Percentiles rank a stretch among this genome's conserved stretches.
Evolutionary conservation across 202 grass and related monocot species (phyloP).

Genomic region (Zizania palustris): DNA sequence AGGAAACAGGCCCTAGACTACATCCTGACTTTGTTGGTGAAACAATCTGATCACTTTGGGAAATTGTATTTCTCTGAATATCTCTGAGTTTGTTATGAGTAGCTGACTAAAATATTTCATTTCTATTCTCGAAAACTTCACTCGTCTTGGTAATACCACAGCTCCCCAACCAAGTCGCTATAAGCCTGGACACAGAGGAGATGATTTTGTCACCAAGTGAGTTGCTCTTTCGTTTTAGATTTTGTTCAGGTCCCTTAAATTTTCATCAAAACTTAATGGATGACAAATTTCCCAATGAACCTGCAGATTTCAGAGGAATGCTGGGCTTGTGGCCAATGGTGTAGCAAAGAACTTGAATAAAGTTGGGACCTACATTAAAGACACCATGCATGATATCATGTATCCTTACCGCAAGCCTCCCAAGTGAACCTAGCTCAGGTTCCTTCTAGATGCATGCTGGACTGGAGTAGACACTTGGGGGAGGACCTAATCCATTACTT

Average conservation of each 20-base stretch:
- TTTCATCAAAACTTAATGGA: background rate
- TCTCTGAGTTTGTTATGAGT: conserved; percentile 15
- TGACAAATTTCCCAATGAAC: conserved; percentile 13
- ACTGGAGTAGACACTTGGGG: conserved; percentile 10
- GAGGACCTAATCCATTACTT: conserved; percentile 1
- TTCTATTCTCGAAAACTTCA: conserved; percentile 24
- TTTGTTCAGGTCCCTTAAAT: conserved; percentile 11
- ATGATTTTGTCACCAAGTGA: conserved; percentile 69
- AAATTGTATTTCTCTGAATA: background rate
- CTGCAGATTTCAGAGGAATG: conserved; percentile 83
- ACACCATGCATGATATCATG: conserved; percentile 74
- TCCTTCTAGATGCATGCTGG: conserved; percentile 15
- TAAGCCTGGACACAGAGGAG: conserved; percentile 58
- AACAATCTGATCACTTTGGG: conserved; percentile 18
- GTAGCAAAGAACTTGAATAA: conserved; percentile 77
- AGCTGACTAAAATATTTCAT: background rate
- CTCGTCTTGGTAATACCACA: conserved; percentile 23
- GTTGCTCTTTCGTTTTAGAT: conserved; percentile 41
- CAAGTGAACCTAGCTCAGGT: conserved; percentile 56
- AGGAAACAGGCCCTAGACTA: background rate
- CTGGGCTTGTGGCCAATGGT: conserved; percentile 78
- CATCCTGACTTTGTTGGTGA: background rate
- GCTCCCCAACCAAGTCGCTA: conserved; percentile 42
- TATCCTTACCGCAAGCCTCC: conserved; percentile 77
- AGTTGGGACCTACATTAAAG: conserved; percentile 80